Base-by-base conservation (phyloP, 2,329 filamentous ascomycete genomes). In the Monilinia vaccinii-corymbosi region DNA sequence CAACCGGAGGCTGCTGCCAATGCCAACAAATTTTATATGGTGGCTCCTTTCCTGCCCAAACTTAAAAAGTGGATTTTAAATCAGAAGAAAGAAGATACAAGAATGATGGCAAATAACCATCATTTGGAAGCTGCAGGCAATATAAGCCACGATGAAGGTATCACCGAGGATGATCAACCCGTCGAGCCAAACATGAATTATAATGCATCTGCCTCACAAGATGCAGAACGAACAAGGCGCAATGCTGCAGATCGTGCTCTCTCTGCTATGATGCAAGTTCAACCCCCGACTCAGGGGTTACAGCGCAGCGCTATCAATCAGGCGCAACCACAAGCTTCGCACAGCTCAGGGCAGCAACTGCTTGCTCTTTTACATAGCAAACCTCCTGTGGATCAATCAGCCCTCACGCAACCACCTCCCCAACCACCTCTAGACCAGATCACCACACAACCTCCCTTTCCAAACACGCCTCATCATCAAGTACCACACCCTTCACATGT, bases 21-120 rank as follows among this genome's bases (percentile, higher is more conserved):
- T 49, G 74, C 79, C 3, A 89, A 87, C 73, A 97, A 93, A 70
- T 97, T 97, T 72, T 99, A 97, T 75, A 97, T 97, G 90, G 94
- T 99, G 21, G 91, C 91, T 0, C 92, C 93, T 0, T 99, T 99
- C 71, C 78, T 97, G 58, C 85, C 85, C 1, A 88, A 85, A 7
- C 75, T 99, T 52, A 92, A 91, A 74, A 91, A 90, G 72, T 97
- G 92, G 92, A 91, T 97, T 50, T 78, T 84, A n/a, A 83, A 87
- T 64, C 90, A 96, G 74, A 87, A 84, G 76, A 91, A 87, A 74
- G 79, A 81, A n/a, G 88, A 89, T 67, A 77, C 78, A 10, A 76
- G 77, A 66, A 76, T 75, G 64, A 71, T 73, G 21, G 67, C 75
- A 32, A 76, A 71, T 42, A 73, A 71, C 36, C 72, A 73, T 16